Conservation (phyloP, 1,284 basidiomycete species). For the Ustilago hordei region DNA sequence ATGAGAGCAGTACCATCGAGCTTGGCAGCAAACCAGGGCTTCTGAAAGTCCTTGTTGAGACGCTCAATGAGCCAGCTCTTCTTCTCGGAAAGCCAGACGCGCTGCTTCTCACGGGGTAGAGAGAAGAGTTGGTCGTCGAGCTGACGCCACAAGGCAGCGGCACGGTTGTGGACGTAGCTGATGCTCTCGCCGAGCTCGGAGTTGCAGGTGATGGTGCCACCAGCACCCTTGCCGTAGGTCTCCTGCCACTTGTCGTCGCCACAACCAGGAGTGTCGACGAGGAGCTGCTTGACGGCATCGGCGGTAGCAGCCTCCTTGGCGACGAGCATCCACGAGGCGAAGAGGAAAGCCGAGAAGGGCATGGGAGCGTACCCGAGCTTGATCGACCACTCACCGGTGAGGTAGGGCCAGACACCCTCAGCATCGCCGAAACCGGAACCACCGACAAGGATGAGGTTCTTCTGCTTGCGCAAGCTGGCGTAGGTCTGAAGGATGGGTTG, state of each 20-base stretch:
- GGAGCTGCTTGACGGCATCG: constrained; percentile 93
- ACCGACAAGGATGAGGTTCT: constrained; percentile 89
- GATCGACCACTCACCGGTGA: constrained; percentile 94
- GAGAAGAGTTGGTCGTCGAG: constrained; percentile 92
- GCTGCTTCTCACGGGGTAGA: constrained; percentile 92
- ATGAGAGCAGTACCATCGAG: constrained; percentile 75
- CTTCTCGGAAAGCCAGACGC: constrained; percentile 85
- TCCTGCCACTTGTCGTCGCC: constrained; percentile 92
- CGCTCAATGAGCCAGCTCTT: constrained; percentile 90
- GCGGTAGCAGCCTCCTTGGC: constrained; percentile 97
- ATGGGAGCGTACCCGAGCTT: constrained; percentile 90
- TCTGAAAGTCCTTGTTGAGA: constrained; percentile 94
- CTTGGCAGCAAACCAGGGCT: constrained; percentile 72
- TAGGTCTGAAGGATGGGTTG: constrained; percentile 94
- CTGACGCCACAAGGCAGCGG: constrained; percentile 96
- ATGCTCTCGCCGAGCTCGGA: constrained; percentile 99
- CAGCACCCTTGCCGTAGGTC: constrained; percentile 87
- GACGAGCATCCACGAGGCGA: constrained; percentile 96
- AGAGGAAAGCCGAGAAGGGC: constrained; percentile 96
- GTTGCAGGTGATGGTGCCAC: constrained; percentile 94
- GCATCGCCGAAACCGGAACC: constrained; percentile 97
- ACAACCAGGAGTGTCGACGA: constrained; percentile 92
- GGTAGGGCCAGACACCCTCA: constrained; percentile 96
- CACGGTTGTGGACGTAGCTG: constrained; percentile 90
- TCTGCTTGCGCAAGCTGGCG: constrained; percentile 85